Percentiles rank a stretch among this genome's conserved stretches.
Conservation (phyloP, 2,329 filamentous ascomycete genomes). For the Scortechinia acanthostroma region DNA sequence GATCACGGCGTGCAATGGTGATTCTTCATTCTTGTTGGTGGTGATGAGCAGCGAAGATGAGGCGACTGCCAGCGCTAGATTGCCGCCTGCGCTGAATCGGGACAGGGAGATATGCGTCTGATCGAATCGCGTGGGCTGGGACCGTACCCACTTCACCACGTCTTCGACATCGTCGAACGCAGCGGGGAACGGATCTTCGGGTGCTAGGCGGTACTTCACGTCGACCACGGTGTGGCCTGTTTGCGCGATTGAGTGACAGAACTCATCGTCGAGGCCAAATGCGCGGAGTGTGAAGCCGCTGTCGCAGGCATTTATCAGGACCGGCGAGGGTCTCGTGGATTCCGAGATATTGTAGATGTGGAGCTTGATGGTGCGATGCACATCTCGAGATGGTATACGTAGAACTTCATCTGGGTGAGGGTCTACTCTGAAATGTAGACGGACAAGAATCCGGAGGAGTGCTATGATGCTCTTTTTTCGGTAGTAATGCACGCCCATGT, state of each 20-base stretch:
- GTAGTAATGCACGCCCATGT: too few species aligned
- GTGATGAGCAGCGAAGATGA: conserved; percentile 28
- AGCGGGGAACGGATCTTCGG: conserved; percentile 28
- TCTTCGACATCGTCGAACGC: conserved; percentile 30
- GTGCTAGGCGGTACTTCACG: conserved; percentile 29
- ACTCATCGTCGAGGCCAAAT: conserved; percentile 18
- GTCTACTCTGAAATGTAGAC: background rate
- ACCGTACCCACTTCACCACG: conserved; percentile 18
- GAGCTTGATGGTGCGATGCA: background rate
- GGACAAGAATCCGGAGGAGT: background rate
- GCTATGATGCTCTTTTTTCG: too few species aligned
- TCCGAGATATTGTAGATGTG: background rate
- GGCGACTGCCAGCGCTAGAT: conserved; percentile 24
- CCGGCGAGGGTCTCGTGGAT: background rate
- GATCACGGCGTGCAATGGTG: conserved; percentile 37
- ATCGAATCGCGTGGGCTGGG: conserved; percentile 17
- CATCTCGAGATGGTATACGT: background rate
- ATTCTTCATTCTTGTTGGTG: too few species aligned
- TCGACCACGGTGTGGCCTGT: conserved; percentile 15
- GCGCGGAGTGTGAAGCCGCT: background rate
- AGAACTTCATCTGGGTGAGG: background rate
- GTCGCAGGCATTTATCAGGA: conserved; percentile 3
- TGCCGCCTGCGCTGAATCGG: conserved; percentile 37
- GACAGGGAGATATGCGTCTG: conserved; percentile 26
- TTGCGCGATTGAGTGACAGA: background rate